A percentile compares a stretch with the other conserved stretches of the same genome.
phyloP scores from a whole-genome alignment of 306 rosid species.

The Sicyos edulis region DNA sequence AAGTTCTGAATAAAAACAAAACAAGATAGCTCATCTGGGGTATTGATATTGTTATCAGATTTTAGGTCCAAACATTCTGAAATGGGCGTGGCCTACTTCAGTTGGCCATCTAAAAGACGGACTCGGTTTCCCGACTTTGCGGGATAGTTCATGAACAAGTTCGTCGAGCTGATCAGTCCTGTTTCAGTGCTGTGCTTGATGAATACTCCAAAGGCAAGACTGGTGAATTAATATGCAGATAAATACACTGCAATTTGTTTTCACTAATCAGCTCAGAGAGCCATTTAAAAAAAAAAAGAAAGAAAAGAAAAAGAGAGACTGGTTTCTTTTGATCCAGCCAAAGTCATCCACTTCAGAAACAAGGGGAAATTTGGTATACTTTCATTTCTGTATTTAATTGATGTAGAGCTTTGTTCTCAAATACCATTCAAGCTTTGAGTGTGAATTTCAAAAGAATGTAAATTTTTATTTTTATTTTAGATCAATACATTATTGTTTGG shows the following conservation, averaged over 20 bases:
- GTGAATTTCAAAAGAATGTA: not conserved
- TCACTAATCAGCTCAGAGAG: not conserved
- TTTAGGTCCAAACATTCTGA: slow-evolving; percentile 72
- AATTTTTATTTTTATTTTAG: not conserved
- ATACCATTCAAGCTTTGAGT: not conserved
- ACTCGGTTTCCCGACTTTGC: slow-evolving; percentile 50
- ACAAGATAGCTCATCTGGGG: not conserved
- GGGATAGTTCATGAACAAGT: slow-evolving; percentile 37
- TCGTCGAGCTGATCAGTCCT: not conserved
- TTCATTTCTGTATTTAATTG: slow-evolving; percentile 1
- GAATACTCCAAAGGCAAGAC: not conserved
- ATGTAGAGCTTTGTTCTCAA: not conserved
- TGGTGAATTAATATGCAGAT: slow-evolving; percentile 15
- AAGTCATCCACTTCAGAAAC: not conserved
- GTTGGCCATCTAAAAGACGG: slow-evolving; percentile 74
- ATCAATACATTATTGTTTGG: not conserved
- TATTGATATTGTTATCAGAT: slow-evolving; percentile 36
- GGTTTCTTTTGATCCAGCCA: not conserved
- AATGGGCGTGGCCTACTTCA: slow-evolving; percentile 74
- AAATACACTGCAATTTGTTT: not conserved
- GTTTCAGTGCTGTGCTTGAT: not conserved
- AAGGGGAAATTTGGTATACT: not conserved
- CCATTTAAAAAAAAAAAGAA: not conserved
- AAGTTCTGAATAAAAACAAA: not conserved
- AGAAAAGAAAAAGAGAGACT: not conserved